Evolutionary conservation across 371 early-diverging fungal species (phyloP), one percentile per base, ranked within the genome.

Genomic region (Synchytrium microbalum): DNA sequence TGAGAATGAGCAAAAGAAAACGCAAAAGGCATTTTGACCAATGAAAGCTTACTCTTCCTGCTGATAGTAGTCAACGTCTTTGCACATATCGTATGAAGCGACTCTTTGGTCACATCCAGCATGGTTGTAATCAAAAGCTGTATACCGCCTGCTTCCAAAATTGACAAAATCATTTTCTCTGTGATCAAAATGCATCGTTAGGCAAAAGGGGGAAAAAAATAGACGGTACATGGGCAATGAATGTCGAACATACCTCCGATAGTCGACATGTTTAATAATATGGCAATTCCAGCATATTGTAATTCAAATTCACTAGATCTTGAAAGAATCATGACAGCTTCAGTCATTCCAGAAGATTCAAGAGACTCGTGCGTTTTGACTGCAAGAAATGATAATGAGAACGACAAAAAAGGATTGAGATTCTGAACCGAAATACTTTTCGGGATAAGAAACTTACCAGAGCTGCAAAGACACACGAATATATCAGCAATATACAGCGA

Each of bases 401-500:
- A n/a, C n/a, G n/a, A n/a, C 13, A 51, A 51, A 51, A 51, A 51
- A 51, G 51, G 14, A n/a, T 51, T n/a, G 14, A 51, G 51, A 14
- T 51, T 51, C 14, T n/a, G 51, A 51, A 51, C n/a, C n/a, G n/a
- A n/a, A n/a, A n/a, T n/a, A n/a, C n/a, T n/a, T n/a, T 14, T 24
- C 13, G 57, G 27, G 16, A 27, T 16, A 52, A 38, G 33, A 53
- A 60, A 58, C 64, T 16, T 30, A 70, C 72, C 69, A 33, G 62
- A 52, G 46, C 71, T 64, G 61, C 73, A 75, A 13, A 79, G 64
- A 59, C 68, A 73, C 13, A 77, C 68, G 29, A 78, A 64, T 19
- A 78, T 73, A 59, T 81, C 79, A 16, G 76, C 73, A 14, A 79
- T 70, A 60, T 79, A 78, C 52, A 80, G 64, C 13, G 68, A 66